A percentile compares a stretch with the other conserved stretches of the same genome.
Conservation (phyloP, 257 asterid species). For the Osmanthus fragrans region DNA sequence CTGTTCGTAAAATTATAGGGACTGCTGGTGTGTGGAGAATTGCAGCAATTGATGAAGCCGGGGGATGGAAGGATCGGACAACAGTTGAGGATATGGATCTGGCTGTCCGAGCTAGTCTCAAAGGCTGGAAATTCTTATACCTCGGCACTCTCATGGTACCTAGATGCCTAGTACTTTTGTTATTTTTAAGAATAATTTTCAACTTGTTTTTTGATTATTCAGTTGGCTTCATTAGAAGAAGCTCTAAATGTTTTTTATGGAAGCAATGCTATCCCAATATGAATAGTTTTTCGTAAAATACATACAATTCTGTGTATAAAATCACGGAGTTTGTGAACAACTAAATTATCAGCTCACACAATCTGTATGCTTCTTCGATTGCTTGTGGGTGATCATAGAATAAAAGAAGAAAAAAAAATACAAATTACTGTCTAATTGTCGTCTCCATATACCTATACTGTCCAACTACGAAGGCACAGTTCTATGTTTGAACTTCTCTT, state of each 20-base stretch:
- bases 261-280: too few species aligned
- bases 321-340: too few species aligned
- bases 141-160: conserved; percentile 33
- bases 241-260: too few species aligned
- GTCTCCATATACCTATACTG: background rate
- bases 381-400: too few species aligned
- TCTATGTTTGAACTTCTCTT: background rate
- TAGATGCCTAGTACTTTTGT: background rate
- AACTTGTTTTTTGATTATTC: background rate
- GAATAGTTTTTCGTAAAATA: too few species aligned
- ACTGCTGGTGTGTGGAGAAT: conserved; percentile 51
- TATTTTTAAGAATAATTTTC: background rate
- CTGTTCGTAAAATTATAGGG: conserved; percentile 23
- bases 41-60: conserved; percentile 42
- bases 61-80: conserved; percentile 51
- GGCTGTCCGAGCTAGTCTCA: conserved; percentile 48
- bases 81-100: conserved; percentile 51
- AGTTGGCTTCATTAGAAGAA: too few species aligned
- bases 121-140: conserved; percentile 49
- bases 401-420: too few species aligned
- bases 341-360: too few species aligned
- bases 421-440: background rate
- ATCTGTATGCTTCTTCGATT: too few species aligned
- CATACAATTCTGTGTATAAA: too few species aligned
- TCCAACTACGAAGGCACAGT: background rate